Evolutionary conservation across 2,329 filamentous ascomycete genomes (phyloP).

Genomic region (Sporothrix sp.): DNA sequence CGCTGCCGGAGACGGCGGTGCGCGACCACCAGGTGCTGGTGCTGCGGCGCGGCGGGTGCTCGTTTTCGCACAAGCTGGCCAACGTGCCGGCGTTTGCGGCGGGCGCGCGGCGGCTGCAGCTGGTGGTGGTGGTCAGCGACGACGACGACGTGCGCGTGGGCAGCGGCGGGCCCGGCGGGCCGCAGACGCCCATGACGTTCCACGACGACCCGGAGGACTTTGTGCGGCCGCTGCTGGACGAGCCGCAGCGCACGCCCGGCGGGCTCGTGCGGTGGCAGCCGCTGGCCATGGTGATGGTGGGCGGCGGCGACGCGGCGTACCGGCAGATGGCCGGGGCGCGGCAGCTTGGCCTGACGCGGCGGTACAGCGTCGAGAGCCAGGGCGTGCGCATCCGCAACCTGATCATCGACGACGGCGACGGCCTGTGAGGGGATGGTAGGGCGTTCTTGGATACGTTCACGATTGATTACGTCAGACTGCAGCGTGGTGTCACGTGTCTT

Average conservation of each 20-base stretch:
- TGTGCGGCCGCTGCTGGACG: slow-evolving; percentile 60
- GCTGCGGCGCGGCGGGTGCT: slow-evolving; percentile 72
- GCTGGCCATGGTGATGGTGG: slow-evolving; percentile 76
- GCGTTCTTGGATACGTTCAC: too few species aligned
- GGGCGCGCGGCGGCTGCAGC: slow-evolving; percentile 50
- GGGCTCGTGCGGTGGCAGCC: slow-evolving; percentile 61
- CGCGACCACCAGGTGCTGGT: slow-evolving; percentile 67
- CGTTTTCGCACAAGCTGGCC: slow-evolving; percentile 70
- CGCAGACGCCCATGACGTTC: slow-evolving; percentile 20
- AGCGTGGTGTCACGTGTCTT: too few species aligned
- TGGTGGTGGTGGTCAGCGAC: slow-evolving; percentile 68
- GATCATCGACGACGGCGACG: slow-evolving; percentile 43
- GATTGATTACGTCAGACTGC: too few species aligned
- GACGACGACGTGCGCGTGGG: slow-evolving; percentile 31
- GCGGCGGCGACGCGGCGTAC: slow-evolving; percentile 58
- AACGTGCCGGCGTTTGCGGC: slow-evolving; percentile 75
- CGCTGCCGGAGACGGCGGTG: slow-evolving; percentile 40
- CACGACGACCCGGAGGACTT: slow-evolving; percentile 27
- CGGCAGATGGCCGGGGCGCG: slow-evolving; percentile 51
- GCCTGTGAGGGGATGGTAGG: background rate
- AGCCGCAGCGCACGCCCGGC: slow-evolving; percentile 58
- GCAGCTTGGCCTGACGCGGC: slow-evolving; percentile 63
- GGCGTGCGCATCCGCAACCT: slow-evolving; percentile 72
- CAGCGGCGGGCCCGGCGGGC: slow-evolving; percentile 17
- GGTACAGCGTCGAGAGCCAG: slow-evolving; percentile 73